Base-by-base conservation (phyloP, 345 rosid genomes). In the Linum trigynum region DNA sequence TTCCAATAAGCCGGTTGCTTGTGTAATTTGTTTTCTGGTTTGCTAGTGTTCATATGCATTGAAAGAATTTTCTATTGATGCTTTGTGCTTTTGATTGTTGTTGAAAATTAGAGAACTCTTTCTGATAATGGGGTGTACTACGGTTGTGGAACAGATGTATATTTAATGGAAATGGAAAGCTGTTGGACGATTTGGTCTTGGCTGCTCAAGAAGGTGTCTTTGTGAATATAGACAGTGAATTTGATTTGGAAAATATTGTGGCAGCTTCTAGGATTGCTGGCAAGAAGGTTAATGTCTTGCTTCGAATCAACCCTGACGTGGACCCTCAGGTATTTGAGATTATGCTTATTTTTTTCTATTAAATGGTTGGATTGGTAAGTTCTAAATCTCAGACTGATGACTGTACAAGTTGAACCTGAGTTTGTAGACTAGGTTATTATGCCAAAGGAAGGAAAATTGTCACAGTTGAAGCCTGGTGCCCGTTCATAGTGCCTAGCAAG, bases 281-380 rank as follows among this genome's bases (percentile, higher is more conserved):
- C 57, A 85, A 87, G 76, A 84, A 81, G 82, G 95, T 90, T 69
- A 88, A 90, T 77, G 96, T 94, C 48, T 74, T 94, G 66, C 96
- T 94, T 48, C 92, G 97, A 58, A 94, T 94, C 76, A 94, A 94
- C 77, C 99, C 99, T 2, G 99, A 94, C 65, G 99, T 94, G 9
- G 97, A 95, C 71, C 97, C 97, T 75, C 99, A 90, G 97, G 99
- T 91, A 77, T 57, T 68, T 2, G 12, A 45, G 7, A 7, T 7
- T 45, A 2, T 23, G 32, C 32, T 23, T 23, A 23, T 23, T 23
- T 23, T 23, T 0, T 23, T 23, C 32, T 23, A 8, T 45, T 45
- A 9, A 7, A 7, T 45, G 51, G 7, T 45, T 45, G 2, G 12
- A 45, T 41, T 4, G 45, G 1, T 41, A 41, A 41, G 45, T 45